Evolutionary conservation across 1,284 basidiomycete species (phyloP).

Genomic region (Cystobasidiaceae sp.): DNA sequence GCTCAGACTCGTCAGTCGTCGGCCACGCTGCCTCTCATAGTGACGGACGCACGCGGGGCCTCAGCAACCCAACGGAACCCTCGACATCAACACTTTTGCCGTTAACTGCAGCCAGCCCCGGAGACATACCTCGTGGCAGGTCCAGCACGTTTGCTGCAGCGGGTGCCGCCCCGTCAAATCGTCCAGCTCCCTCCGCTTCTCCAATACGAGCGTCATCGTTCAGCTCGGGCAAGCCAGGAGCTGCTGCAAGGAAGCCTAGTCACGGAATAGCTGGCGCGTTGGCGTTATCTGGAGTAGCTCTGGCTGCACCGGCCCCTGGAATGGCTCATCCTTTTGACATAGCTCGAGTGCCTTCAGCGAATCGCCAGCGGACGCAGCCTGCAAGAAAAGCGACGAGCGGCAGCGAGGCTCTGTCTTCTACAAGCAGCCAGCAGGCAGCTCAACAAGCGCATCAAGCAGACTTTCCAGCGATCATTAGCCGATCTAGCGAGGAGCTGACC

Average conservation of each 20-base stretch:
- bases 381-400: background rate
- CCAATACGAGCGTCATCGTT: background rate
- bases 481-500: slow-evolving; percentile 2
- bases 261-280: slow-evolving; percentile 21
- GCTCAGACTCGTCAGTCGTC: background rate
- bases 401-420: background rate
- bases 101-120: background rate
- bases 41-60: background rate
- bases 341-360: background rate
- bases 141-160: background rate
- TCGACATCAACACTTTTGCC: background rate
- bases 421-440: background rate
- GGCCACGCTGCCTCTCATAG: background rate
- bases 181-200: background rate
- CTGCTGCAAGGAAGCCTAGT: background rate
- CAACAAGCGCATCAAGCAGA: too few species aligned
- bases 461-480: background rate
- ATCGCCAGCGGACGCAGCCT: background rate
- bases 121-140: background rate
- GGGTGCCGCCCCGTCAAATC: background rate
- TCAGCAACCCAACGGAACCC: background rate
- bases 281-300: slow-evolving; percentile 6
- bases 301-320: slow-evolving; percentile 4
- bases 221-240: background rate
- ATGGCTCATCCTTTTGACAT: slow-evolving; percentile 6